Evolutionary conservation across 2,329 filamentous ascomycete species (phyloP), one percentile per base, ranked within the genome.

Genomic region (Bipolaris sorokiniana): DNA sequence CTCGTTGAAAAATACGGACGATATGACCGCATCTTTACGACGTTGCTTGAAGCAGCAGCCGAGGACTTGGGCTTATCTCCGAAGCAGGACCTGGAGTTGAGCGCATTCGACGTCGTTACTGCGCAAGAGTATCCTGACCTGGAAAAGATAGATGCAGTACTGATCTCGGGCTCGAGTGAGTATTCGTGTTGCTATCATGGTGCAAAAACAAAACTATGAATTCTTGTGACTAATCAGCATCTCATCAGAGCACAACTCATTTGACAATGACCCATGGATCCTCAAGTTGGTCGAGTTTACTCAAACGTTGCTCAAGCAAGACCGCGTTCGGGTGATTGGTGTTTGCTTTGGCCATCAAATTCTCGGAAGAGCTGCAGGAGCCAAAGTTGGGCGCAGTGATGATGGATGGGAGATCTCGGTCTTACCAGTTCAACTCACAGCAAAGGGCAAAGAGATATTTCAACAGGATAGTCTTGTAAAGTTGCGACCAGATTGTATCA

Each of bases 331-430:
- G 34, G 77, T 93, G n/a, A 82, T 96, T 15, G 92, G 91, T 10
- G 83, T 95, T 15, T 96, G 92, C 77, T 96, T 94, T 74, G 92
- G 92, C 5, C 92, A 96, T 74, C 91, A 96, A 79, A 92, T 96
- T 67, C 79, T 95, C 41, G 91, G 85, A 1, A 83, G 91, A 50
- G 90, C 91, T 1, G 72, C 93, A 64, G 90, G 87, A 3, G 83
- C 79, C 18, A 83, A 85, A 65, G 89, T 96, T 2, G 87, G 82
- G 34, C 79, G 86, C 51, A 90, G 86, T 72, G 82, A 86, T 22
- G 75, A 79, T 18, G 91, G 91, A 2, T 96, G 92, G 92, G 92
- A 96, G 78, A 79, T 90, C n/a, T 87, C 89, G 48, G 91, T 95
- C 2, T 85, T 85, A 22, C 83, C 87, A 26, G 81, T 94, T 38